phyloP scores from a whole-genome alignment of 2,329 filamentous ascomycete species.

The Sporothrix pallida region DNA sequence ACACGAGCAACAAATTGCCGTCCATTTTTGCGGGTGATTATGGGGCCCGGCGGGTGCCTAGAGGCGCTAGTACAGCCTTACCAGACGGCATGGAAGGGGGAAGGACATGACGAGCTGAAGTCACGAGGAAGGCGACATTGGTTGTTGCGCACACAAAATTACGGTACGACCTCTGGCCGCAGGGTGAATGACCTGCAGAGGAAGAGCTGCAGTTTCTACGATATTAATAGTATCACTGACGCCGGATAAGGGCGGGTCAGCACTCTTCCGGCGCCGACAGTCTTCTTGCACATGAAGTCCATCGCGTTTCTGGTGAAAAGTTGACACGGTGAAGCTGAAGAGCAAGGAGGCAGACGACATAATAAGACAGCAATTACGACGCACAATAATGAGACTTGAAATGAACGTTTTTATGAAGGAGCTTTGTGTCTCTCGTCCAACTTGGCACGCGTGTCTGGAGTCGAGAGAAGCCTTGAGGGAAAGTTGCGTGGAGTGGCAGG shows the following conservation, averaged over 20 bases:
- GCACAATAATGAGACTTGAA: not conserved
- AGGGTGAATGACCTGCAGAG: not conserved
- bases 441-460: conserved; percentile 8
- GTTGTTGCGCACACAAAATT: not conserved
- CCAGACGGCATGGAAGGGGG: not conserved
- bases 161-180: not conserved
- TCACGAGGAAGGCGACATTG: no score
- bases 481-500: not conserved
- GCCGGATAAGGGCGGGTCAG: no score
- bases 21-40: not conserved
- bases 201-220: no score
- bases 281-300: no score
- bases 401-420: not conserved
- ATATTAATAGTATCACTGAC: no score
- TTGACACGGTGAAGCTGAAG: not conserved
- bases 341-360: not conserved
- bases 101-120: not conserved
- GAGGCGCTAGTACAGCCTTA: conserved; percentile 18
- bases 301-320: not conserved
- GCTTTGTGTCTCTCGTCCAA: not conserved
- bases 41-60: not conserved
- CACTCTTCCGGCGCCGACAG: no score
- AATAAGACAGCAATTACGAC: not conserved
- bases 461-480: not conserved
- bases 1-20: not conserved